Evolutionary conservation across 1,284 basidiomycete genomes (phyloP).

Genomic region (Heterobasidion parviporum): DNA sequence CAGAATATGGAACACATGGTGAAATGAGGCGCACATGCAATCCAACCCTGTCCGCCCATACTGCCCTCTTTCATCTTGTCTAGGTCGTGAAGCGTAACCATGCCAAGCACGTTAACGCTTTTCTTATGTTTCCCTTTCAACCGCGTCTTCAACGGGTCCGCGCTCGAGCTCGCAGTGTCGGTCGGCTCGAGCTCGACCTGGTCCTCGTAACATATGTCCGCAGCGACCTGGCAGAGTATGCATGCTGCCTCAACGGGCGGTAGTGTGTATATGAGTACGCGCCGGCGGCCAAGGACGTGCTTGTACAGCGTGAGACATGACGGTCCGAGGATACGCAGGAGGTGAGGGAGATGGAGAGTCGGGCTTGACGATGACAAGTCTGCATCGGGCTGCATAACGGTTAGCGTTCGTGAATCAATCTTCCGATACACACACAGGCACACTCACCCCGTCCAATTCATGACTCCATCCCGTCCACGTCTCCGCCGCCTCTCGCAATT

Average conservation of each 20-base stretch:
- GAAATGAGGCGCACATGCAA: slow-evolving; percentile 48
- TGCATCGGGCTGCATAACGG: slow-evolving; percentile 1
- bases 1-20: neutral
- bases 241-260: slow-evolving; percentile 74
- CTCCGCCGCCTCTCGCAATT: slow-evolving; percentile 11
- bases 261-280: slow-evolving; percentile 67
- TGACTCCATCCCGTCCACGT: slow-evolving; percentile 57
- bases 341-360: slow-evolving; percentile 55
- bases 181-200: slow-evolving; percentile 27
- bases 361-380: slow-evolving; percentile 33
- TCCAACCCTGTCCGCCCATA: slow-evolving; percentile 58
- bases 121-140: slow-evolving; percentile 39
- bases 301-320: slow-evolving; percentile 72
- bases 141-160: slow-evolving; percentile 15
- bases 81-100: slow-evolving; percentile 68
- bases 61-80: slow-evolving; percentile 46
- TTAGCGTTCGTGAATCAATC: too few species aligned
- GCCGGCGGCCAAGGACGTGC: slow-evolving; percentile 59
- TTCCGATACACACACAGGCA: too few species aligned
- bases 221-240: slow-evolving; percentile 64
- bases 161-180: slow-evolving; percentile 10
- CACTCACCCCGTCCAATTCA: slow-evolving; percentile 47
- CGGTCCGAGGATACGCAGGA: slow-evolving; percentile 67
- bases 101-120: slow-evolving; percentile 62
- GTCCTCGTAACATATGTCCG: slow-evolving; percentile 60